Evolutionary conservation across 306 rosid genomes (phyloP).

Genomic region (Dryas alaskensis): DNA sequence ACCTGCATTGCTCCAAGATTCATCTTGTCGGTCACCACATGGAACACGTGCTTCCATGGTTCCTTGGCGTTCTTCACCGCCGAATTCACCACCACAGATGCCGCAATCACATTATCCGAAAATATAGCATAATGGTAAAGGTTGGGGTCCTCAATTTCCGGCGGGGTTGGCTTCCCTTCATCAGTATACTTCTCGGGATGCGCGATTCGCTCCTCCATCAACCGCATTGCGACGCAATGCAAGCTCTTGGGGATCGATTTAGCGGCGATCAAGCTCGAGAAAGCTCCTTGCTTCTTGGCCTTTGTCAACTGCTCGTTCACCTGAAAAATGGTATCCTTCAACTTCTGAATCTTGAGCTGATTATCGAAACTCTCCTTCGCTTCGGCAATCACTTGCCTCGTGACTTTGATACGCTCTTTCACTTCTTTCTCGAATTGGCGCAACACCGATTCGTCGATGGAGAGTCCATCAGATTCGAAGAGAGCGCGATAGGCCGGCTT

Average conservation of each 20-base stretch:
- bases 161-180: conserved; percentile 57
- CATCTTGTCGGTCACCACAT: conserved; percentile 89
- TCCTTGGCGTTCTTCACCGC: conserved; percentile 73
- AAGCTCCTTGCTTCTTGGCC: conserved; percentile 95
- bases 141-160: conserved; percentile 66
- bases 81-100: conserved; percentile 83
- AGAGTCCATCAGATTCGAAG: conserved; percentile 46
- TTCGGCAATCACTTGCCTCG: conserved; percentile 76
- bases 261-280: conserved; percentile 84
- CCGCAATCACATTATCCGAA: conserved; percentile 77
- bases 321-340: conserved; percentile 84
- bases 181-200: conserved; percentile 58
- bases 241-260: conserved; percentile 79
- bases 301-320: conserved; percentile 80
- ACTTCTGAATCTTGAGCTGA: conserved; percentile 93
- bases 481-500: conserved; percentile 57
- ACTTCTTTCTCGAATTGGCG: conserved; percentile 93
- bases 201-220: conserved; percentile 76
- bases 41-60: conserved; percentile 86
- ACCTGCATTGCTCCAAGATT: conserved; percentile 94
- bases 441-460: conserved; percentile 64
- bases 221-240: conserved; percentile 70
- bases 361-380: conserved; percentile 90
- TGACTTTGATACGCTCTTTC: conserved; percentile 75
- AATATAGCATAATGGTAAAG: conserved; percentile 80